phyloP scores from a whole-genome alignment of 2,329 filamentous ascomycete species.

The Aspergillus novofumigatus region DNA sequence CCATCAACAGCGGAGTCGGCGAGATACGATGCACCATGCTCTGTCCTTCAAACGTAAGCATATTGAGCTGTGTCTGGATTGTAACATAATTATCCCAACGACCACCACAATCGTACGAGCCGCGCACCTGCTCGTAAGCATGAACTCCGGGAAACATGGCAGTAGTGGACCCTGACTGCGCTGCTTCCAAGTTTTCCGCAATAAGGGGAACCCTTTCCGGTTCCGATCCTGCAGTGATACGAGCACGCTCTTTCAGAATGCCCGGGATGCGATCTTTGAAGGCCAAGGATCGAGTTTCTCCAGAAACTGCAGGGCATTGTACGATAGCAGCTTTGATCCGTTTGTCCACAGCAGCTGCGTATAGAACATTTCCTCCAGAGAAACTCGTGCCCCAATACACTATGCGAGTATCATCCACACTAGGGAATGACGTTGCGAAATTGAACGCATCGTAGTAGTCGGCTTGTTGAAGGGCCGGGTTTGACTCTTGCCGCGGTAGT shows the following conservation, averaged over 20 bases:
- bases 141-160: slow-evolving; percentile 35
- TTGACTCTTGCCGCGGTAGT: slow-evolving; percentile 23
- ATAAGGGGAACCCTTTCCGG: too few relatives aligned
- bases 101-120: not conserved
- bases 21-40: not conserved
- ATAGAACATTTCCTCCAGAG: slow-evolving; percentile 39
- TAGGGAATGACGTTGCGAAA: slow-evolving; percentile 26
- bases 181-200: slow-evolving; percentile 15
- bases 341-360: slow-evolving; percentile 31
- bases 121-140: slow-evolving; percentile 13
- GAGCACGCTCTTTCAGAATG: too few relatives aligned
- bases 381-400: slow-evolving; percentile 38
- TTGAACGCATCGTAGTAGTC: slow-evolving; percentile 12
- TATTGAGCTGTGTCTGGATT: too few relatives aligned
- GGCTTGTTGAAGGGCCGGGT: slow-evolving; percentile 8
- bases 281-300: too few relatives aligned
- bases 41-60: slow-evolving; percentile 15
- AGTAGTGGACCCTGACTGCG: slow-evolving; percentile 38
- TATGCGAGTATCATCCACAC: slow-evolving; percentile 31
- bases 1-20: too few relatives aligned
- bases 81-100: slow-evolving; percentile 32
- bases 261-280: too few relatives aligned
- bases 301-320: too few relatives aligned
- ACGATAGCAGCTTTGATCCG: too few relatives aligned
- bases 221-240: too few relatives aligned